Evolutionary conservation across 148 eudicot species (phyloP).

Genomic region (Tetragonia tetragonoides): DNA sequence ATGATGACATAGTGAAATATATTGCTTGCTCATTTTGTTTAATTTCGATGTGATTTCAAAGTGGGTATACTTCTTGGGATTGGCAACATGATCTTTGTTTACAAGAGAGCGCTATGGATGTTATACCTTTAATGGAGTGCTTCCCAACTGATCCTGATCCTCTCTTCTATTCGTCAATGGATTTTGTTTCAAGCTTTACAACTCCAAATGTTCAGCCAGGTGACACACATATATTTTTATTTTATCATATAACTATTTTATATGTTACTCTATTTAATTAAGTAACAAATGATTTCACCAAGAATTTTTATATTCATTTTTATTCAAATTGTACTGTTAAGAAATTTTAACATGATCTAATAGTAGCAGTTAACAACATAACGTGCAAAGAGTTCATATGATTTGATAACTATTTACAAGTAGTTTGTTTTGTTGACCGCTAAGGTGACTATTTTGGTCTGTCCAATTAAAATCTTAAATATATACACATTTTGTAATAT

Average conservation of each 20-base stretch:
- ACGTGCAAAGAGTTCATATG: no score
- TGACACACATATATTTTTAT: background rate
- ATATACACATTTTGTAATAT: background rate
- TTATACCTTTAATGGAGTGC: constrained; percentile 9
- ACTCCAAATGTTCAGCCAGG: constrained; percentile 13
- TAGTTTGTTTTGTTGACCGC: no score
- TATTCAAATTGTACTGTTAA: no score
- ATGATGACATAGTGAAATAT: no score
- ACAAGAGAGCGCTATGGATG: constrained; percentile 17
- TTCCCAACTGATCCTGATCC: constrained; percentile 4
- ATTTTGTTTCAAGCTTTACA: constrained; percentile 17
- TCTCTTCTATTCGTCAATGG: constrained; percentile 17
- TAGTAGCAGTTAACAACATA: no score
- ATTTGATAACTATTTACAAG: no score
- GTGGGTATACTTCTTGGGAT: constrained; percentile 22
- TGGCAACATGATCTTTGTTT: constrained; percentile 28
- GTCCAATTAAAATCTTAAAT: no score
- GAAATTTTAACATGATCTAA: no score
- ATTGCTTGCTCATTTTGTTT: background rate
- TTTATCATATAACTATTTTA: no score
- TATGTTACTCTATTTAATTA: no score
- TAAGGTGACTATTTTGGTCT: background rate
- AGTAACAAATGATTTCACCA: no score
- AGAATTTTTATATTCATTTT: no score
- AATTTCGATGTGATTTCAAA: constrained; percentile 1